Percentiles rank a stretch among this genome's conserved stretches.
phyloP scores from a whole-genome alignment of 345 rosid species.

The rapeseed (Brassica napus) region Da-Ae NC_063442.1:29261501-29262000 shows the following conservation, averaged over 20 bases:
- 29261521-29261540: slow-evolving; percentile 32
- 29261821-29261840: slow-evolving; percentile 89
- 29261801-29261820: slow-evolving; percentile 88
- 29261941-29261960: slow-evolving; percentile 8
- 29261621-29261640: slow-evolving; percentile 99
- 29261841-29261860: slow-evolving; percentile 97
- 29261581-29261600: slow-evolving; percentile 69
- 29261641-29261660: slow-evolving; percentile 94
- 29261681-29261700: slow-evolving; percentile 23
- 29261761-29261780: slow-evolving; percentile 17
- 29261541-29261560: slow-evolving; percentile 7
- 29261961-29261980: background rate
- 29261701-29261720: slow-evolving; percentile 4
- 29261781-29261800: slow-evolving; percentile 82
- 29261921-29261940: slow-evolving; percentile 37
- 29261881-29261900: slow-evolving; percentile 92
- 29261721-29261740: background rate
- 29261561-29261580: slow-evolving; percentile 1
- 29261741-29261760: slow-evolving; percentile 11
- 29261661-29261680: slow-evolving; percentile 94
- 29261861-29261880: slow-evolving; percentile 92
- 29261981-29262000: slow-evolving; percentile 1
- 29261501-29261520: slow-evolving; percentile 52
- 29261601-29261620: slow-evolving; percentile 99
- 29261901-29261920: slow-evolving; percentile 85